Percentiles rank a stretch among this genome's conserved stretches.
phyloP scores from a whole-genome alignment of 1,284 basidiomycete genomes.

The Ganoderma resinaceum region DNA sequence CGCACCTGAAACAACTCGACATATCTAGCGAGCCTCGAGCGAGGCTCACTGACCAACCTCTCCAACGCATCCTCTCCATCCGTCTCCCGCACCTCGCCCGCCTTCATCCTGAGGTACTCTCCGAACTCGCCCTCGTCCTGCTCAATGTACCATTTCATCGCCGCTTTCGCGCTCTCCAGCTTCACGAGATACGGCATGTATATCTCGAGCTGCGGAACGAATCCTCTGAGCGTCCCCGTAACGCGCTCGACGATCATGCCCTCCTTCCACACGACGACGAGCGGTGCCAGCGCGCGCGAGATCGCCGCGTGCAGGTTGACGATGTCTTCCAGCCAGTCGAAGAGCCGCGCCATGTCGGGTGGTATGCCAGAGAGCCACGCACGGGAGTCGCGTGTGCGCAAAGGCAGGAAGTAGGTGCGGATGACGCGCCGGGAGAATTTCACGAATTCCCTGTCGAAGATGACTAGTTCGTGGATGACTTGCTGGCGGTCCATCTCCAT shows the following conservation, averaged over 20 bases:
- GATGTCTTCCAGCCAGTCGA: constrained; percentile 89
- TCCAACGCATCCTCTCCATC: constrained; percentile 70
- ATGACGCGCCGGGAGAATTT: constrained; percentile 69
- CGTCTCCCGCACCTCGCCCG: constrained; percentile 56
- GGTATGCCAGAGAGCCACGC: constrained; percentile 85
- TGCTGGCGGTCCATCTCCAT: constrained; percentile 70
- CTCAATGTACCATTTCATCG: constrained; percentile 43
- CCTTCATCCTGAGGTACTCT: constrained; percentile 84
- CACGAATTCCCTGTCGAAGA: constrained; percentile 76
- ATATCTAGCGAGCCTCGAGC: constrained; percentile 77
- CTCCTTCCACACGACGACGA: constrained; percentile 27
- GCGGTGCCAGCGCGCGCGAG: constrained; percentile 55
- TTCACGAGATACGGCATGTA: constrained; percentile 87
- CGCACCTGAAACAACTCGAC: constrained; percentile 78
- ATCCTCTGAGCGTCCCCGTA: constrained; percentile 62
- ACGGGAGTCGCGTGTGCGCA: constrained; percentile 71
- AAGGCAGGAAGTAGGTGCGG: constrained; percentile 74
- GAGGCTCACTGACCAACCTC: constrained; percentile 77
- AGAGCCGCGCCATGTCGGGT: constrained; percentile 66
- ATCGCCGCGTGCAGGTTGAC: constrained; percentile 77
- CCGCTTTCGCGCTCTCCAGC: constrained; percentile 65
- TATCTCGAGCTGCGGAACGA: constrained; percentile 74
- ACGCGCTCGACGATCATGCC: constrained; percentile 52
- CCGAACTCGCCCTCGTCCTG: constrained; percentile 65
- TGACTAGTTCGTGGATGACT: constrained; percentile 70